Evolutionary conservation across 768 basidiomycete species (phyloP).

Genomic region (Calocybe gangraenosa): DNA sequence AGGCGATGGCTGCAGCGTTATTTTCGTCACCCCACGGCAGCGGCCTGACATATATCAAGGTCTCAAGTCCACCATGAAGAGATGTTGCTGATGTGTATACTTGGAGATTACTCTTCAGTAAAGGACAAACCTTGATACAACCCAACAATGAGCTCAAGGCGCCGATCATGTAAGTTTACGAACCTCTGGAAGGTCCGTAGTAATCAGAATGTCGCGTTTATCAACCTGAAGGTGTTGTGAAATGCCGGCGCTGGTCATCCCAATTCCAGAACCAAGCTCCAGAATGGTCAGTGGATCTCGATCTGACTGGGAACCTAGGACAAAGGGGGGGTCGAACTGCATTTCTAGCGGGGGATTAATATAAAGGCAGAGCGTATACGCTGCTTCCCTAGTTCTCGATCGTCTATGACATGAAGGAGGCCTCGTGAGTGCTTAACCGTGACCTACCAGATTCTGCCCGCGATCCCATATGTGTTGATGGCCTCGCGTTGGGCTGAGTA

Average conservation of each 20-base stretch:
- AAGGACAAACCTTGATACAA: slow-evolving; percentile 37
- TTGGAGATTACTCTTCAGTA: slow-evolving; percentile 37
- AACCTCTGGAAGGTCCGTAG: slow-evolving; percentile 80
- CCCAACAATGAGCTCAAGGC: not conserved
- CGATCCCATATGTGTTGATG: slow-evolving; percentile 75
- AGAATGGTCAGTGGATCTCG: slow-evolving; percentile 36
- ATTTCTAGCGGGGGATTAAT: slow-evolving; percentile 31
- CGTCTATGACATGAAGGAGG: slow-evolving; percentile 12
- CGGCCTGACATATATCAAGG: slow-evolving; percentile 43
- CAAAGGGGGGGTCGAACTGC: slow-evolving; percentile 55
- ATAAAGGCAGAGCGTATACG: slow-evolving; percentile 57
- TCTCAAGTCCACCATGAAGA: slow-evolving; percentile 8
- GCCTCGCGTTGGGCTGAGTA: slow-evolving; percentile 45
- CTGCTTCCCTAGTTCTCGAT: slow-evolving; percentile 63
- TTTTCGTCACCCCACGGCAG: slow-evolving; percentile 65
- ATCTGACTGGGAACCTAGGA: slow-evolving; percentile 14
- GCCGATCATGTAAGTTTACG: slow-evolving; percentile 6
- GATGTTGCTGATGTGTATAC: slow-evolving; percentile 1
- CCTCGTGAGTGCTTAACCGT: slow-evolving; percentile 6
- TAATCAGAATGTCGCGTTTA: slow-evolving; percentile 38
- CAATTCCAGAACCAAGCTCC: slow-evolving; percentile 80
- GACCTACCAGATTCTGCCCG: slow-evolving; percentile 76
- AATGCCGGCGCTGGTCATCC: slow-evolving; percentile 51
- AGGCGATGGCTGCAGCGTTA: slow-evolving; percentile 37
- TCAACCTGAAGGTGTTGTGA: slow-evolving; percentile 31